Evolutionary conservation across 2,329 filamentous ascomycete species (phyloP), one percentile per base, ranked within the genome.

Genomic region (Xylaria sp.): DNA sequence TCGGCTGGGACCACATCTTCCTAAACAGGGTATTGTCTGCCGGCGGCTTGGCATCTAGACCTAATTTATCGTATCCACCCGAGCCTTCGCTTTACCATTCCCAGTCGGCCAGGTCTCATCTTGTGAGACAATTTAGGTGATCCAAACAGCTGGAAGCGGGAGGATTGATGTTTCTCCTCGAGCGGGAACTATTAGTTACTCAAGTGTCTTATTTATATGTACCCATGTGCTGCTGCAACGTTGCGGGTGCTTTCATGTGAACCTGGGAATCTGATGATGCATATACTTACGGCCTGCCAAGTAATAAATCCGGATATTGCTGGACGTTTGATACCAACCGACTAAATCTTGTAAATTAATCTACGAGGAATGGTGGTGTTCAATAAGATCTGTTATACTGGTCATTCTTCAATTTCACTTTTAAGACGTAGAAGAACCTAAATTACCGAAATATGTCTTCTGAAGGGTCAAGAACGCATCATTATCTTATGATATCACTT

Each of bases 401-500:
- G 3, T 28, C 3, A 4, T 32, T n/a, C 2, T n/a, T n/a, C n/a
- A n/a, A n/a, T n/a, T n/a, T n/a, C n/a, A n/a, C n/a, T n/a, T n/a
- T n/a, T n/a, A n/a, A n/a, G n/a, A n/a, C n/a, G n/a, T n/a, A n/a
- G n/a, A n/a, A n/a, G n/a, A n/a, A n/a, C n/a, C n/a, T n/a, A n/a
- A n/a, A n/a, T n/a, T n/a, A n/a, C n/a, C n/a, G n/a, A n/a, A n/a
- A n/a, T n/a, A n/a, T n/a, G n/a, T n/a, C n/a, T n/a, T n/a, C n/a
- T n/a, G n/a, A n/a, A n/a, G n/a, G n/a, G n/a, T n/a, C n/a, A 4
- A 34, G 9, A 45, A 43, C 9, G 18, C 5, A 25, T 20, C 8
- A 48, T 55, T 46, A 46, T 28, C 32, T 18, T 46, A 62, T 66
- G 63, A 57, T 66, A 52, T 66, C 57, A 66, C 30, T 15, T 25